Evolutionary conservation across 2,329 filamentous ascomycete genomes (phyloP), one percentile per base, ranked within the genome.

Genomic region (Chaetomiaceae sp.): DNA sequence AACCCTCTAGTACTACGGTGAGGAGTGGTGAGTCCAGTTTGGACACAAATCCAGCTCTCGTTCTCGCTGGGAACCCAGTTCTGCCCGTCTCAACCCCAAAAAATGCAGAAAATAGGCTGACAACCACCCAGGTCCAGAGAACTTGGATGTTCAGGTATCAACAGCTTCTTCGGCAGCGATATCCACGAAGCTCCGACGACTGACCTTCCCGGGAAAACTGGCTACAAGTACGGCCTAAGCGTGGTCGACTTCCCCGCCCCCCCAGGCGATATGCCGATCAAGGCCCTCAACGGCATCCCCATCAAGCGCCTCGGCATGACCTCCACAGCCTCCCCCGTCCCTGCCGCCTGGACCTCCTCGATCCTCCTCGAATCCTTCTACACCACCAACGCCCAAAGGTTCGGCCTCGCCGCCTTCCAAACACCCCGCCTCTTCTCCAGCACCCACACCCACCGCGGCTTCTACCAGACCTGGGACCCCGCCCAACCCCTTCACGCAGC

Each of bases 301-400:
- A 16, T 34, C 17, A 3, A 16, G 3, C 7, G 23, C 21, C 7
- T 47, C 27, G 49, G 44, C 33, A 6, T 25, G 19, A 6, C 13
- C 5, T 23, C 4, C 19, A 30, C 9, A 9, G 4, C 5, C 4
- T 45, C 27, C 9, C 41, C 50, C 4, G 14, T 53, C 21, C 50
- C 46, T 1, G n/a, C 17, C n/a, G 45, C 50, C 17, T 49, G 45
- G 50, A 13, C 27, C 5, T 41, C 46, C 16, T 37, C 50, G 12
- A 38, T 31, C 37, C 41, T 49, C 21, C 30, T 44, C 35, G 25
- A 49, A 19, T 27, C 41, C 35, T 53, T 53, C 23, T 53, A 53
- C 45, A 40, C 20, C 41, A 19, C 13, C 21, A 3, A 33, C 10
- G 50, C 19, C 40, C 20, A 37, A 14, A 33, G 19, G 14, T 45